A percentile compares a stretch with the other conserved stretches of the same genome.
Conservation (phyloP, 305 asterid species). For the Rubia tinctorum region DNA sequence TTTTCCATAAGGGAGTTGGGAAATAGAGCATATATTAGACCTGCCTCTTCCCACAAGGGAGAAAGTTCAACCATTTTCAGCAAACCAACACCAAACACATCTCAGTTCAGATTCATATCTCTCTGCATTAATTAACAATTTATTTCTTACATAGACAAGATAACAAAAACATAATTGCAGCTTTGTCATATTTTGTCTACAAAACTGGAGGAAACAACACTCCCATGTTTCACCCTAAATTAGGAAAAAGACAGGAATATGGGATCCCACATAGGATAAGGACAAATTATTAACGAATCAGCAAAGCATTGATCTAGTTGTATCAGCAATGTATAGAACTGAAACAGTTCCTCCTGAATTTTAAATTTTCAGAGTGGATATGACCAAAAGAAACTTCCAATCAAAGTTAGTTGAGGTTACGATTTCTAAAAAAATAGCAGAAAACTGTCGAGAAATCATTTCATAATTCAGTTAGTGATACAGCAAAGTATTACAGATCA, state of each 20-base stretch:
- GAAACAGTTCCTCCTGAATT: too few species aligned
- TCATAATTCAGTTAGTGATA: too few species aligned
- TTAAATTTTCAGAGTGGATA: too few species aligned
- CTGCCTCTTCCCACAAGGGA: slow-evolving; percentile 12
- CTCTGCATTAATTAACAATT: background rate
- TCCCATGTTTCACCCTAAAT: slow-evolving; percentile 4
- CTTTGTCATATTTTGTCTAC: slow-evolving; percentile 13
- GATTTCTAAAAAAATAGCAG: too few species aligned
- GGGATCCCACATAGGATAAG: background rate
- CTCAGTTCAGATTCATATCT: slow-evolving; percentile 24
- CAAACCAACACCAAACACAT: slow-evolving; percentile 9
- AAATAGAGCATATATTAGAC: slow-evolving; percentile 10
- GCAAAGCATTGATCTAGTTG: too few species aligned
- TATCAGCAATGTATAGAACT: too few species aligned
- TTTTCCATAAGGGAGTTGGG: slow-evolving; percentile 9
- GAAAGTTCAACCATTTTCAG: slow-evolving; percentile 14
- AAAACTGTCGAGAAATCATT: too few species aligned
- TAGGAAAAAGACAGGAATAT: background rate
- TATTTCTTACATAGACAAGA: slow-evolving; percentile 16
- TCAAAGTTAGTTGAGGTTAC: too few species aligned
- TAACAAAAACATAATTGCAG: slow-evolving; percentile 13
- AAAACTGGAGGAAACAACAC: slow-evolving; percentile 8
- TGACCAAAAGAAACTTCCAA: too few species aligned
- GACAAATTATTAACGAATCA: too few species aligned
- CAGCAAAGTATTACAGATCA: too few species aligned